A percentile compares a stretch with the other conserved stretches of the same genome.
These are phyloP conservation scores for Sclerotinia glacialis DNA, from an alignment of 2,329 filamentous ascomycete genomes.

Conservation along the genomic window DNA sequence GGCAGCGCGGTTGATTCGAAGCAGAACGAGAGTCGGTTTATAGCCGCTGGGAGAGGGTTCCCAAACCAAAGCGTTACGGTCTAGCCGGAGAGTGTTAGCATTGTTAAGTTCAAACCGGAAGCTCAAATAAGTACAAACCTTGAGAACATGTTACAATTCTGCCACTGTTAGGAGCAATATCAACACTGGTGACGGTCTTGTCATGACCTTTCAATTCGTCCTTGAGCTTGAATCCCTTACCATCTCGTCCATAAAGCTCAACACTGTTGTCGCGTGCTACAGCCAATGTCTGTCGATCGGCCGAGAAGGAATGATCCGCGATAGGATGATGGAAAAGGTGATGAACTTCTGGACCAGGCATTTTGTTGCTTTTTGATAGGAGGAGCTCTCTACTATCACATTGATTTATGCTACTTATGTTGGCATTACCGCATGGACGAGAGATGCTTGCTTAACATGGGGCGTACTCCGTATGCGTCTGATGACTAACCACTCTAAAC, in stretches of 20 bases:
- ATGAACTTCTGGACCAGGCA: slow-evolving; percentile 87
- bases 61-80: slow-evolving; percentile 98
- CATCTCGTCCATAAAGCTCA: slow-evolving; percentile 77
- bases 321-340: slow-evolving; percentile 97
- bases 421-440: slow-evolving; percentile 19
- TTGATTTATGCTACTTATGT: slow-evolving; percentile 22
- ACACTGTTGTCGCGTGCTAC: slow-evolving; percentile 88
- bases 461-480: slow-evolving; percentile 6
- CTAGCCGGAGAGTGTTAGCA: slow-evolving; percentile 46
- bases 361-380: slow-evolving; percentile 65
- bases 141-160: slow-evolving; percentile 98
- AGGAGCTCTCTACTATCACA: slow-evolving; percentile 97
- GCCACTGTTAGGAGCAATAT: slow-evolving; percentile 86
- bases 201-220: slow-evolving; percentile 96
- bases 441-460: slow-evolving; percentile 18
- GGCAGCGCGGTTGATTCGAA: slow-evolving; percentile 93
- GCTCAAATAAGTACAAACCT: slow-evolving; percentile 52
- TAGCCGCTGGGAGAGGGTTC: slow-evolving; percentile 89
- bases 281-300: slow-evolving; percentile 82
- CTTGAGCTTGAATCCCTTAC: slow-evolving; percentile 74
- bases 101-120: neutral
- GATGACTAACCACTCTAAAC: slow-evolving; percentile 10
- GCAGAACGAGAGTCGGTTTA: slow-evolving; percentile 94
- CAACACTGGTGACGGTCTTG: slow-evolving; percentile 93
- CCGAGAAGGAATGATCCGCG: slow-evolving; percentile 96